Evolutionary conservation across 129 eudicot species (phyloP).

Genomic region (Saussurea involucrata): DNA sequence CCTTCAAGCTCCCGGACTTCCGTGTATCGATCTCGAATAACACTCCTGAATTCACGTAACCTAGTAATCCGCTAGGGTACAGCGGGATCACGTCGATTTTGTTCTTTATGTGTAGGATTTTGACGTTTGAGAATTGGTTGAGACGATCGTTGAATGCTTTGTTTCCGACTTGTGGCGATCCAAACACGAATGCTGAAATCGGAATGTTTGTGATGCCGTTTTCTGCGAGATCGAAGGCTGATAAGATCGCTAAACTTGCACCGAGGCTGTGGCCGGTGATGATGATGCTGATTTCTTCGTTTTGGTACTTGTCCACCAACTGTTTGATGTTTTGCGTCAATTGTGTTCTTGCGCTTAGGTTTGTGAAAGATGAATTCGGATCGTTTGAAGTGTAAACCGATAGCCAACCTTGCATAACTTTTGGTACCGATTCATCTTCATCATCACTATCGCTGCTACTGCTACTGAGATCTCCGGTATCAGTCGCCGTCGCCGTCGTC

Average conservation of each 20-base stretch:
- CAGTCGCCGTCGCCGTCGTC: neutral
- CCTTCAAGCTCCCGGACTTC: slow-evolving; percentile 60
- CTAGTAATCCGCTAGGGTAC: slow-evolving; percentile 61
- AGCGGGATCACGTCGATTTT: slow-evolving; percentile 70
- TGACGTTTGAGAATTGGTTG: slow-evolving; percentile 43
- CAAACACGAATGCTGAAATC: slow-evolving; percentile 70
- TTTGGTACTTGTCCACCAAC: slow-evolving; percentile 36
- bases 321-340: slow-evolving; percentile 41
- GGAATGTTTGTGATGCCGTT: slow-evolving; percentile 62
- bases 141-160: slow-evolving; percentile 53
- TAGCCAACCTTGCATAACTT: slow-evolving; percentile 85
- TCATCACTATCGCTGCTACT: slow-evolving; percentile 27
- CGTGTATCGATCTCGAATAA: slow-evolving; percentile 65
- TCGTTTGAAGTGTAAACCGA: slow-evolving; percentile 61
- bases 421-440: slow-evolving; percentile 38
- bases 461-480: neutral
- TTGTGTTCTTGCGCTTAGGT: slow-evolving; percentile 65
- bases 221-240: slow-evolving; percentile 78
- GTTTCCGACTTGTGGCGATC: slow-evolving; percentile 87
- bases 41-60: slow-evolving; percentile 58
- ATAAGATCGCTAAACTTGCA: slow-evolving; percentile 55
- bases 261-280: slow-evolving; percentile 85
- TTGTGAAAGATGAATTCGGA: slow-evolving; percentile 70
- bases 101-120: slow-evolving; percentile 67
- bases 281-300: slow-evolving; percentile 55